These are phyloP conservation scores for Penicillium paxilli DNA, from an alignment of 495 filamentous ascomycete genomes.

Conservation along the genomic window DNA sequence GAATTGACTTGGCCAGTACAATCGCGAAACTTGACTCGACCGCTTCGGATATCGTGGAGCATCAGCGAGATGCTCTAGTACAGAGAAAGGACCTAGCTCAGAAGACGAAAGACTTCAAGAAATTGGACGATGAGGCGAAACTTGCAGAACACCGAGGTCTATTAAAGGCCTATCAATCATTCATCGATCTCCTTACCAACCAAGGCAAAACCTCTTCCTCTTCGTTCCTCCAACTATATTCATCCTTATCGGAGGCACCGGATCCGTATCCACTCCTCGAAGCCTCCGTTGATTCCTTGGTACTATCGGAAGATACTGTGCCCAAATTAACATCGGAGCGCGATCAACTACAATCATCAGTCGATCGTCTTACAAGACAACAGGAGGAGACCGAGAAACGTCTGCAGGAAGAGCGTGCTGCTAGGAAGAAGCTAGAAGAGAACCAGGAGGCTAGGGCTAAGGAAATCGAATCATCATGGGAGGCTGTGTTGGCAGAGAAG, in stretches of 20 bases:
- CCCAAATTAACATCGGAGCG: constrained; percentile 87
- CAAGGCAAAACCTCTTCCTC: constrained; percentile 90
- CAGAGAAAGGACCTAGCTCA: constrained; percentile 96
- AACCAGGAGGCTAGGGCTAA: constrained; percentile 73
- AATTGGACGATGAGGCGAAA: constrained; percentile 89
- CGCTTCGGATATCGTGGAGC: constrained; percentile 87
- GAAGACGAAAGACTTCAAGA: constrained; percentile 97
- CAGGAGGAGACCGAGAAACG: constrained; percentile 81
- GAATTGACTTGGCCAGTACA: constrained; percentile 83
- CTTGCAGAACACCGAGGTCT: constrained; percentile 84
- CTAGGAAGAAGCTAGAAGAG: constrained; percentile 73
- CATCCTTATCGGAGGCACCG: constrained; percentile 88
- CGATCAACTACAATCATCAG: constrained; percentile 75
- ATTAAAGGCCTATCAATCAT: constrained; percentile 94
- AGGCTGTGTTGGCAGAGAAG: constrained; percentile 90
- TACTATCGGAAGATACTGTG: constrained; percentile 85
- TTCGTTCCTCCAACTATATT: constrained; percentile 89
- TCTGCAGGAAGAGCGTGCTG: constrained; percentile 69
- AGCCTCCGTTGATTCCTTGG: constrained; percentile 90
- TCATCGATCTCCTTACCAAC: constrained; percentile 93
- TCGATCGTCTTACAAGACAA: constrained; percentile 82
- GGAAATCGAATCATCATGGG: constrained; percentile 88
- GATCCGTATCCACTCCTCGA: constrained; percentile 97
- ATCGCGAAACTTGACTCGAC: constrained; percentile 87
- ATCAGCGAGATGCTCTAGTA: constrained; percentile 87